Base-by-base conservation (phyloP, 2,329 filamentous ascomycete genomes). In the Trichoderma cornu-damae region DNA sequence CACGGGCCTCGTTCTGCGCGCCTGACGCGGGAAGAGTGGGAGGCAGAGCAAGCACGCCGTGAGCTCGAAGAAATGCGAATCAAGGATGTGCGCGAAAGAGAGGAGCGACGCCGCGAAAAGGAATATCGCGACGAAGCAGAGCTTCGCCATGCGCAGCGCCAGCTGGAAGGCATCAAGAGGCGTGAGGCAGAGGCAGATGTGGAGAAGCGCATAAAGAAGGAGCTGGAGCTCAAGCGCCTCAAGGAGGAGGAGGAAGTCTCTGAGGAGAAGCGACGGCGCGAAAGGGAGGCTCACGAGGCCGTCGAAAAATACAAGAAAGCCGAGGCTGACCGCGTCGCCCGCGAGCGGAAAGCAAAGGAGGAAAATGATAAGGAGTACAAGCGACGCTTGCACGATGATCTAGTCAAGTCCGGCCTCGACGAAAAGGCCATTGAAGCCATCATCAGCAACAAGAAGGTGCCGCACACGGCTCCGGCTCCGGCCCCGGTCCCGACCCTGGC, bases 361-460 rank as follows among this genome's bases (percentile, higher is more conserved):
- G 67, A 74, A 58, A 72, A 71, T 38, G 80, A 86, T 46, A 74
- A 72, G 60, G 77, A 84, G 63, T 84, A 82, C 63, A 76, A 79
- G 65, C 72, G 73, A 24, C 77, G 79, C 38, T 70, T 86, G 46
- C 79, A 81, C 64, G 80, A 84, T 61, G 78, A 84, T 49, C 71
- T 87, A 35, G 70, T 80, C 59, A 78, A 79, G 48, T 80, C 82
- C 2, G 83, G 84, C 2, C 72, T 86, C 40, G 77, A 80, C 63
- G 81, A 84, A 64, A 77, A 79, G 62, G 77, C 79, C 60, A 85
- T 86, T 62, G 72, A 76, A 40, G 81, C 81, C 18, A 80, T 86
- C 60, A 67, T 85, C 53, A 79, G 81, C 63, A 82, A 82, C 64
- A 77, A 83, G 65, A 80, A 78, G 65, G 67, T 75, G 6, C 65